Evolutionary conservation across 2,329 filamentous ascomycete species (phyloP).

Genomic region (Neonectria ditissima): DNA sequence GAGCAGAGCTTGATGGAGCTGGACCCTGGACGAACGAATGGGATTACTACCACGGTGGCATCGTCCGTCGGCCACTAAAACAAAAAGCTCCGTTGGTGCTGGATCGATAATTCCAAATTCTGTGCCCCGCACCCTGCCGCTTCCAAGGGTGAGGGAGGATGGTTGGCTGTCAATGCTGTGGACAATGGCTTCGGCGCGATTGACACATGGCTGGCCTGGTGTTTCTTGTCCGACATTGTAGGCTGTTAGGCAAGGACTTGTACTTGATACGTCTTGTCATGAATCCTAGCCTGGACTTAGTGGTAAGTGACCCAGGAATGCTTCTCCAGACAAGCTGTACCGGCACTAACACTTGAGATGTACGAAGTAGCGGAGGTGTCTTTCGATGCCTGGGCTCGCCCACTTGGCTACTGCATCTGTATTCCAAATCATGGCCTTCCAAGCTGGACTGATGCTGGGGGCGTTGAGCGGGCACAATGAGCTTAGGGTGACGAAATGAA

Average conservation of each 20-base stretch:
- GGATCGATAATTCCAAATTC: slow-evolving; percentile 28
- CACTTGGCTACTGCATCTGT: not conserved
- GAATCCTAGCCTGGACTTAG: slow-evolving; percentile 4
- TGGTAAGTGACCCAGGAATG: slow-evolving; percentile 1
- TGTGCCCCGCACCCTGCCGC: slow-evolving; percentile 7
- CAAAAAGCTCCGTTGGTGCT: not conserved
- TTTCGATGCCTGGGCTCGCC: no score
- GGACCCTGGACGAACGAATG: not conserved
- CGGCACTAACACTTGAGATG: slow-evolving; percentile 5
- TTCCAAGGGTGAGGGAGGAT: not conserved
- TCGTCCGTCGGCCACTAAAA: not conserved
- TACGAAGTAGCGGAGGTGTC: slow-evolving; percentile 1
- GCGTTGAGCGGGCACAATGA: slow-evolving; percentile 34
- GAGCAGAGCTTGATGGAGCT: not conserved
- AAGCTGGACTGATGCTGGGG: slow-evolving; percentile 8
- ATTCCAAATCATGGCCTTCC: not conserved
- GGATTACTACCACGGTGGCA: not conserved
- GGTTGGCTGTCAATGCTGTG: slow-evolving; percentile 22
- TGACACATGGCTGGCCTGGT: slow-evolving; percentile 17
- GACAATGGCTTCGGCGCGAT: slow-evolving; percentile 1
- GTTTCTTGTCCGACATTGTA: slow-evolving; percentile 11
- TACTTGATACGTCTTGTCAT: not conserved
- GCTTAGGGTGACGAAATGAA: slow-evolving; percentile 40
- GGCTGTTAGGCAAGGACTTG: slow-evolving; percentile 10
- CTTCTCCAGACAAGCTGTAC: not conserved